phyloP scores from a whole-genome alignment of 495 filamentous ascomycete species.

The Bombardia bombarda region DNA sequence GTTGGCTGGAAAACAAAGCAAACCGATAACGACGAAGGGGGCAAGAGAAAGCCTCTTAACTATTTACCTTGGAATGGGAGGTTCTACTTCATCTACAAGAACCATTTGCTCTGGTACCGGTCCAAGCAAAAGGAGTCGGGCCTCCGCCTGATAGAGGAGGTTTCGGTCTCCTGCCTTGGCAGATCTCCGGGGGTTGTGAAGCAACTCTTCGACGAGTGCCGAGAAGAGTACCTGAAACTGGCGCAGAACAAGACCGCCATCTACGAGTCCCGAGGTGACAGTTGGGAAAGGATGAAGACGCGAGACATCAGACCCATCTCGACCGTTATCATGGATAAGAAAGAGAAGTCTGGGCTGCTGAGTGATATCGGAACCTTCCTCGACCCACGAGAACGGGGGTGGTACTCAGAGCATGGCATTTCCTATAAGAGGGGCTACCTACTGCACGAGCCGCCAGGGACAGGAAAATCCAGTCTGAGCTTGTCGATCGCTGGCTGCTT shows the following conservation, averaged over 20 bases:
- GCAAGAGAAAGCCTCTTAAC: conserved; percentile 22
- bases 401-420: conserved; percentile 37
- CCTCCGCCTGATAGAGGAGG: conserved; percentile 2
- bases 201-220: background rate
- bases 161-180: conserved; percentile 3
- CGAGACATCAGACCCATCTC: conserved; percentile 4
- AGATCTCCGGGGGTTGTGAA: background rate
- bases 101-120: conserved; percentile 18
- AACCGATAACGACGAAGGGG: conserved; percentile 3
- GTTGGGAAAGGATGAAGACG: conserved; percentile 4
- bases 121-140: conserved; percentile 11
- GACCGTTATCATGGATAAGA: conserved; percentile 6
- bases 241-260: conserved; percentile 2
- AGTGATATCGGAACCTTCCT: conserved; percentile 6
- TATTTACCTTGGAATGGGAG: conserved; percentile 23
- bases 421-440: conserved; percentile 42
- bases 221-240: background rate
- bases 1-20: conserved; percentile 9
- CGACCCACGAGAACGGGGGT: background rate
- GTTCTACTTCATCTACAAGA: conserved; percentile 22
- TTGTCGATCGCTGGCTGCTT: conserved; percentile 39
- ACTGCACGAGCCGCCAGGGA: conserved; percentile 41
- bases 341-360: conserved; percentile 1
- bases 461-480: conserved; percentile 45
- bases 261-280: background rate